Evolutionary conservation across 1,284 basidiomycete genomes (phyloP), one percentile per base, ranked within the genome.

Genomic region (Mycocalia duriaeana): DNA sequence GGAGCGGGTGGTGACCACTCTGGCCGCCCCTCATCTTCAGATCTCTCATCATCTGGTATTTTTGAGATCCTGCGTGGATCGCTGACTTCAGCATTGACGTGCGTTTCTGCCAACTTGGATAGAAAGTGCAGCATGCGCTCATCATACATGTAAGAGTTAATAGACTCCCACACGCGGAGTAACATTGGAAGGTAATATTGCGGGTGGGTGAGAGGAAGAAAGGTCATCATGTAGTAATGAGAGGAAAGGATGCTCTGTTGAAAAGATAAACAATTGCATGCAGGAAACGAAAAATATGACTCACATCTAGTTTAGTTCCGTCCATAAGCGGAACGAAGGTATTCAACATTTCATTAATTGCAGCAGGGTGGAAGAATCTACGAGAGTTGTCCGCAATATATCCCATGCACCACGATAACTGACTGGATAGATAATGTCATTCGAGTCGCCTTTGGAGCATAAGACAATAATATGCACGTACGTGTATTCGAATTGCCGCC

Each of bases 361-460:
- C 89, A 44, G 83, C 79, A 7, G 94, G 89, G 56, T 94, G 86
- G 68, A 94, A 98, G 76, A 97, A 97, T 38, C 89, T 76, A 55
- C 89, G 85, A 34, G 82, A 78, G 55, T 77, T 78, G 54, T 92
- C 87, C 26, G 92, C 89, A 50, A 97, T 77, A 61, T 89, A 91
- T 22, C 92, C 86, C 73, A 93, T 86, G 51, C 79, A 87, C 72
- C 81, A 87, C n/a, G 86, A 80, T 19, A 89, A 71, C 69, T 86
- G 85, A 51, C 86, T 90, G 47, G n/a, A 43, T 18, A 44, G n/a
- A n/a, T n/a, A n/a, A n/a, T n/a, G n/a, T n/a, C 4, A 25, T 34
- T 19, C 44, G 31, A 39, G 41, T 36, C 26, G n/a, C n/a, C n/a
- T 31, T 43, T 42, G 16, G 40, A 24, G 51, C 20, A 40, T 13